Evolutionary conservation across 2,329 filamentous ascomycete species (phyloP).

Genomic region (Magnaporthiopsis incrustans): DNA sequence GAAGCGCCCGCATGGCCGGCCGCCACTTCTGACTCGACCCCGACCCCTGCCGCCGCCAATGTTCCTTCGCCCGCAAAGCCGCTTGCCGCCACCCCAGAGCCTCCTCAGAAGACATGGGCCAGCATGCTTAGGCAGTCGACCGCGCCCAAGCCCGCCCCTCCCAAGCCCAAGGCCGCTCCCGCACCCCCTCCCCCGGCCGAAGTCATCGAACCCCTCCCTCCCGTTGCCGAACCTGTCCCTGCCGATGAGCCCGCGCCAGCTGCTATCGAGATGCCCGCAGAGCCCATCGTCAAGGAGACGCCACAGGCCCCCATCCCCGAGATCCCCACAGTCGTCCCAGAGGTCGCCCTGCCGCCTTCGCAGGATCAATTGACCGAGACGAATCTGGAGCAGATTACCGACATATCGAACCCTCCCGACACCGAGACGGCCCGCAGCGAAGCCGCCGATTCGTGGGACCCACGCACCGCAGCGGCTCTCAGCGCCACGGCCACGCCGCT

Average conservation of each 20-base stretch:
- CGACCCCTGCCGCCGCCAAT: constrained; percentile 25
- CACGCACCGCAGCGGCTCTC: constrained; percentile 44
- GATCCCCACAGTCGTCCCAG: constrained; percentile 33
- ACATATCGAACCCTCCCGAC: constrained; percentile 66
- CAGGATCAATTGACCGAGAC: constrained; percentile 81
- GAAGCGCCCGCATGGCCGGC: constrained; percentile 37
- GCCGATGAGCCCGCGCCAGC: constrained; percentile 28
- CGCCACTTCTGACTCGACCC: constrained; percentile 27
- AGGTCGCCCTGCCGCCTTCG: constrained; percentile 55
- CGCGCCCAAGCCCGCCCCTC: constrained; percentile 44
- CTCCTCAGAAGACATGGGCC: constrained; percentile 59
- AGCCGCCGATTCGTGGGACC: constrained; percentile 76
- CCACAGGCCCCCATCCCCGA: constrained; percentile 15
- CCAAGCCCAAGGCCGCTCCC: constrained; percentile 44
- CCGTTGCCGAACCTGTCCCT: constrained; percentile 31
- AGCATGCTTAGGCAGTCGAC: constrained; percentile 62
- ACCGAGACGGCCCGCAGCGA: constrained; percentile 86
- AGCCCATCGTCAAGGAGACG: constrained; percentile 23
- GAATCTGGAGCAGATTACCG: constrained; percentile 85
- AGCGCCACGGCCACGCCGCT: constrained; percentile 60
- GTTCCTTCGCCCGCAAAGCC: constrained; percentile 28
- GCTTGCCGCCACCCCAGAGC: constrained; percentile 27
- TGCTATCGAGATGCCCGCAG: constrained; percentile 19
- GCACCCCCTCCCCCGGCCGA: constrained; percentile 35
- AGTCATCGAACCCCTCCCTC: constrained; percentile 35